Evolutionary conservation across 192 early-diverging fungal species (phyloP), one percentile per base, ranked within the genome.

Genomic region (Linnemannia exigua): DNA sequence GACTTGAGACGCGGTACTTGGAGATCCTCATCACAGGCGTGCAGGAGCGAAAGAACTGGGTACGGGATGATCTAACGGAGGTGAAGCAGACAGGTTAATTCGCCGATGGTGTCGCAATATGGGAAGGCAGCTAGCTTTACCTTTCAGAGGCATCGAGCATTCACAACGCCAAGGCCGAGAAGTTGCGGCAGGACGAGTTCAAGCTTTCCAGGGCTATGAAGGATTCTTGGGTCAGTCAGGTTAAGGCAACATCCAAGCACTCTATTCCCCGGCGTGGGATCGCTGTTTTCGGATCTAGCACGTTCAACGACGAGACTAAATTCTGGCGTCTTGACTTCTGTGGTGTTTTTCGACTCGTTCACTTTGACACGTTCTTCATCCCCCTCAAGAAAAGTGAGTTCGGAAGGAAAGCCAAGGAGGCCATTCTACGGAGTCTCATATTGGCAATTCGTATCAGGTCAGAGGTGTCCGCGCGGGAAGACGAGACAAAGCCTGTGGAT

Each of bases 1-100:
- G 71, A 44, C 19, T 72, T 72, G 71, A 72, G 47, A 72, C 47
- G 48, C 71, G 31, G 71, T 72, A 72, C 71, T 37, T 72, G 25
- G 47, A 72, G 25, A 16, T 72, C 25, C 71, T 50, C 47, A 72
- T 72, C 71, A 22, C 71, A 12, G 47, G 71, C 5, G 47, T 72
- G 1, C 71, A 25, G 11, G 71, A 72, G 71, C 71, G 71, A 46
- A 72, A 72, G 71, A 51, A 72, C 71, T 50, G 11, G 71, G 71
- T 3, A 72, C 11, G 41, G 71, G 47, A 72, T 72, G 68, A 41
- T 37, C 37, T 70, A 28, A 72, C 71, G 47, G 71, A 72, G 20
- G 47, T 28, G 3, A 51, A 72, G 71, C 71, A 72, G n/a, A 19
- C 47, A 31, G 71, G 71, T 22, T 47, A 72, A 33, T 72, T 25